A percentile compares a stretch with the other conserved stretches of the same genome.
Conservation (phyloP, 108 stramenopile species). For the Cyclotella atomus region DNA sequence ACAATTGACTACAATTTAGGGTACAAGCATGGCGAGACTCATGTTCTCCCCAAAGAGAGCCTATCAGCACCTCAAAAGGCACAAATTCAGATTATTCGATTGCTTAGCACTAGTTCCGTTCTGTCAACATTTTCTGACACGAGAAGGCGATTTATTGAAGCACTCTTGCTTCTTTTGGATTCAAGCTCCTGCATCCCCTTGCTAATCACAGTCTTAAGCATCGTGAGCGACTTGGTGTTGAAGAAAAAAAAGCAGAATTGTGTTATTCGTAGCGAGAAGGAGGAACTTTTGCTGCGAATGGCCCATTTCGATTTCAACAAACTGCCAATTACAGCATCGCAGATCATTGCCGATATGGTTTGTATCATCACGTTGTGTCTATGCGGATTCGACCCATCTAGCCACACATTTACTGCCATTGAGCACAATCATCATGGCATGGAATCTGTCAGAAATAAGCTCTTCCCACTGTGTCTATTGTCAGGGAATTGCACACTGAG, state of each 20-base stretch:
- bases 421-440: too few species aligned
- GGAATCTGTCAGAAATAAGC: slow-evolving; percentile 19
- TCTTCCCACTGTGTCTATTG: slow-evolving; percentile 57
- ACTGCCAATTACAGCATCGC: slow-evolving; percentile 62
- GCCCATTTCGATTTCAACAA: slow-evolving; percentile 70
- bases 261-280: slow-evolving; percentile 70
- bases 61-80: slow-evolving; percentile 10
- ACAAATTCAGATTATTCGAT: slow-evolving; percentile 35
- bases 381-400: slow-evolving; percentile 27
- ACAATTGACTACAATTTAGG: slow-evolving; percentile 15
- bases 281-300: slow-evolving; percentile 62
- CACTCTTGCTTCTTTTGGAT: slow-evolving; percentile 66
- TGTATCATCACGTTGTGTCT: slow-evolving; percentile 52
- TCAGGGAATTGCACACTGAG: slow-evolving; percentile 49
- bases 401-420: too few species aligned
- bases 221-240: slow-evolving; percentile 72
- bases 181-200: slow-evolving; percentile 63
- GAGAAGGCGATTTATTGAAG: slow-evolving; percentile 61
- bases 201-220: slow-evolving; percentile 61
- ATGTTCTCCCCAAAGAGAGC: slow-evolving; percentile 21
- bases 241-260: slow-evolving; percentile 32
- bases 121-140: slow-evolving; percentile 55
- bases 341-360: slow-evolving; percentile 70
- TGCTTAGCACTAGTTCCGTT: slow-evolving; percentile 57
- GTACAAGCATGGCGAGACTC: slow-evolving; percentile 5